These are phyloP conservation scores for Torulaspora microellipsoides DNA, from an alignment of 805 yeast species.

Conservation along the genomic window DNA sequence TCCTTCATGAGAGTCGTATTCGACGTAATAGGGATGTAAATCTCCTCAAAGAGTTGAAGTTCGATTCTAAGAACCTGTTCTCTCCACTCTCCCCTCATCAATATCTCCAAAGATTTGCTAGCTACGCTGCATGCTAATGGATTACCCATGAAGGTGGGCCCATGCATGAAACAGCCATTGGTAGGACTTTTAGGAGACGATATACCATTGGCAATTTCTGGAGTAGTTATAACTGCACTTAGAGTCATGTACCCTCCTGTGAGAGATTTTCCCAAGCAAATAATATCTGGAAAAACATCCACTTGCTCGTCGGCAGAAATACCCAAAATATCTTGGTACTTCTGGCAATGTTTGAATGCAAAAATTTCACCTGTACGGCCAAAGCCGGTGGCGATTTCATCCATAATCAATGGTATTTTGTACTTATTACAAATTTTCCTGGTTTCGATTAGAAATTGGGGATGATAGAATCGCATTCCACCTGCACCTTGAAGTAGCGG, in stretches of 20 bases:
- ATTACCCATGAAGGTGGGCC: constrained; percentile 31
- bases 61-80: constrained; percentile 20
- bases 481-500: constrained; percentile 40
- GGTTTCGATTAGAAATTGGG: constrained; percentile 32
- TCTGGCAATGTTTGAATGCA: constrained; percentile 34
- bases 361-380: constrained; percentile 37
- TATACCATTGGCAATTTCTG: constrained; percentile 17
- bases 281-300: constrained; percentile 25
- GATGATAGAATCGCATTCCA: constrained; percentile 36
- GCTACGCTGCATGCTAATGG: constrained; percentile 29
- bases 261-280: constrained; percentile 27
- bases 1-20: constrained; percentile 5
- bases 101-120: constrained; percentile 22
- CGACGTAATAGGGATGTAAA: constrained; percentile 12
- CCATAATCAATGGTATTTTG: constrained; percentile 34
- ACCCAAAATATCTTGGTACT: constrained; percentile 11
- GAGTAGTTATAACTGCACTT: constrained; percentile 23
- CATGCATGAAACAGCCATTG: constrained; percentile 28
- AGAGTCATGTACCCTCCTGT: constrained; percentile 30
- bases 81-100: constrained; percentile 23
- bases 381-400: constrained; percentile 38
- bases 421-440: constrained; percentile 34
- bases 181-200: constrained; percentile 18
- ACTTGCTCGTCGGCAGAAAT: constrained; percentile 11
- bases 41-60: constrained; percentile 14